Conservation (phyloP, 2,329 filamentous ascomycete species). For the Thielaviopsis euricoi region DNA sequence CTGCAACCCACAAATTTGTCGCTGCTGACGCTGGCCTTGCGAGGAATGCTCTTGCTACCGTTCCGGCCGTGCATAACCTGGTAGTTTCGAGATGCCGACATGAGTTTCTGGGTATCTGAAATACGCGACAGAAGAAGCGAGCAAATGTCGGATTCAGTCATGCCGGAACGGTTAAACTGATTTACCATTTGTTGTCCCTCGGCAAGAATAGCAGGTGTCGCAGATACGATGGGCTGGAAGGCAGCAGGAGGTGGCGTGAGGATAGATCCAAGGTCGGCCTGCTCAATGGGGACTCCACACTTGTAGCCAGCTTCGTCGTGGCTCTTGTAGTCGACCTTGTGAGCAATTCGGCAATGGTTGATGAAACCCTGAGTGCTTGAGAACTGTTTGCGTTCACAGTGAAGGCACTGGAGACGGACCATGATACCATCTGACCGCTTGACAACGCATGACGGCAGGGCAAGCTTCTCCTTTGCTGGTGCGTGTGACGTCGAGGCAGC, state of each 20-base stretch:
- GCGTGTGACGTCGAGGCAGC: conserved; percentile 29
- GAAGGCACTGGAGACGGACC: conserved; percentile 79
- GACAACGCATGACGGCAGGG: conserved; percentile 53
- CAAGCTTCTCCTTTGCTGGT: conserved; percentile 62
- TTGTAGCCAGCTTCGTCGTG: conserved; percentile 86
- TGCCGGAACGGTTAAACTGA: conserved; percentile 2
- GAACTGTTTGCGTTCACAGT: conserved; percentile 82
- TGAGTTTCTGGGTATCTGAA: conserved; percentile 10
- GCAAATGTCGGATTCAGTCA: conserved; percentile 10
- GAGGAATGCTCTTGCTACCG: conserved; percentile 2
- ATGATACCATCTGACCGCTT: conserved; percentile 72
- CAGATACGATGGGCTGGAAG: neutral
- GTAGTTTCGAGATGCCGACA: conserved; percentile 3
- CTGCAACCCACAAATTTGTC: conserved; percentile 10
- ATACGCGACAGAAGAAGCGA: conserved; percentile 10
- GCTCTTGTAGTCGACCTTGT: conserved; percentile 84
- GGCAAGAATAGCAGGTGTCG: neutral
- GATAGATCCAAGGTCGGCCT: conserved; percentile 2
- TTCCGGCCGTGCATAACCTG: neutral
- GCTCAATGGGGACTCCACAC: conserved; percentile 67
- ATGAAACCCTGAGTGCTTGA: conserved; percentile 98
- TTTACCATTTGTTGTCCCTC: conserved; percentile 1
- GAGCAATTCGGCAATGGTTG: conserved; percentile 94
- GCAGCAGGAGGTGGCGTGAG: neutral
- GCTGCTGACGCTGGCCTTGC: neutral